phyloP scores from a whole-genome alignment of 495 filamentous ascomycete genomes.

The Xylaria cubensis region DNA sequence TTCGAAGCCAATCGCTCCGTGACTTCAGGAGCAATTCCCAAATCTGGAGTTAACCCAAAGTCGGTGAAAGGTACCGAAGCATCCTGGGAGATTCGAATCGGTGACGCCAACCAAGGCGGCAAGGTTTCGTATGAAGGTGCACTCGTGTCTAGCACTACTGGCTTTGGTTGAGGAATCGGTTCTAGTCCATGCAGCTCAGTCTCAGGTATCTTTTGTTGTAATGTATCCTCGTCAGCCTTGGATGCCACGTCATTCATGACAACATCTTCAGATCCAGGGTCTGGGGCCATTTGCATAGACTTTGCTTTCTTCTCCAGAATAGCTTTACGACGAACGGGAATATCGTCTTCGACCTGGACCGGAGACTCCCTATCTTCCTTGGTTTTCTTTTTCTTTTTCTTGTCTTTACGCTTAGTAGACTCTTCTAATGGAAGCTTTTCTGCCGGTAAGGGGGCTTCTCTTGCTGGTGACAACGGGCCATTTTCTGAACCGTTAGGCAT shows the following conservation, averaged over 20 bases:
- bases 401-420: slow-evolving; percentile 37
- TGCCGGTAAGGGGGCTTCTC: not conserved
- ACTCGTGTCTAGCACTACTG: slow-evolving; percentile 58
- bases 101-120: slow-evolving; percentile 77
- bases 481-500: not conserved
- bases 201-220: slow-evolving; percentile 35
- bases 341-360: slow-evolving; percentile 30
- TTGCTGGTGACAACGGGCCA: not conserved
- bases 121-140: slow-evolving; percentile 61
- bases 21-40: slow-evolving; percentile 52
- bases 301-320: slow-evolving; percentile 58
- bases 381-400: slow-evolving; percentile 45
- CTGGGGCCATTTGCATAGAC: slow-evolving; percentile 47
- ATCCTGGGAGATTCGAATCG: slow-evolving; percentile 66
- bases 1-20: slow-evolving; percentile 64
- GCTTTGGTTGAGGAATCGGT: slow-evolving; percentile 78
- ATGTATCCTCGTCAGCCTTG: slow-evolving; percentile 38
- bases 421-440: not conserved
- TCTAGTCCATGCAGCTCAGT: slow-evolving; percentile 70
- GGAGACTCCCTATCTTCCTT: slow-evolving; percentile 26
- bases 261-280: slow-evolving; percentile 38
- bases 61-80: slow-evolving; percentile 65
- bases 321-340: slow-evolving; percentile 49
- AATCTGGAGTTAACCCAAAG: slow-evolving; percentile 61
- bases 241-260: slow-evolving; percentile 29